These are phyloP conservation scores for Fraxinus excelsior DNA, from an alignment of 257 asterid species.

Conservation along the genomic window DNA sequence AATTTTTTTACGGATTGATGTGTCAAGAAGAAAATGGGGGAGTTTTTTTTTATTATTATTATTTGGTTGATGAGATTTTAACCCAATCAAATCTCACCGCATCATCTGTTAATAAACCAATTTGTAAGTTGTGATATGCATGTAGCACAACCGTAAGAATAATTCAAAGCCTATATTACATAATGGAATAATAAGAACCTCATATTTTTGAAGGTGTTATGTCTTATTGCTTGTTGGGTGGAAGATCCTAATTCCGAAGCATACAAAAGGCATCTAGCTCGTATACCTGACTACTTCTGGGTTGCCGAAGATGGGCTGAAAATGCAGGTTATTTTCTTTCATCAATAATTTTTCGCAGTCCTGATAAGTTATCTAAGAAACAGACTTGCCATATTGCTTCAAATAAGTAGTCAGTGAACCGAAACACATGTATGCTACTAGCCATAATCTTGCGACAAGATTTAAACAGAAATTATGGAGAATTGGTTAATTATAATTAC, in stretches of 20 bases:
- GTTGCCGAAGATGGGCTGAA: slow-evolving; percentile 76
- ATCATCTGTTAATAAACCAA: too few relatives aligned
- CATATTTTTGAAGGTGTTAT: slow-evolving; percentile 34
- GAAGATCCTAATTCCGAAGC: slow-evolving; percentile 61
- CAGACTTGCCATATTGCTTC: too few relatives aligned
- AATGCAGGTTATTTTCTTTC: slow-evolving; percentile 43
- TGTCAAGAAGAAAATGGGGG: too few relatives aligned
- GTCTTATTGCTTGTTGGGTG: slow-evolving; percentile 67
- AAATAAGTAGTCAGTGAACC: too few relatives aligned
- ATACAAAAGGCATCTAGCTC: slow-evolving; percentile 50
- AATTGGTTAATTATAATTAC: background rate
- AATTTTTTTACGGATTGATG: too few relatives aligned
- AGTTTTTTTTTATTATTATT: too few relatives aligned
- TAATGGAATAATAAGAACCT: background rate
- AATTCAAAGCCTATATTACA: background rate
- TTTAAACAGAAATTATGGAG: background rate
- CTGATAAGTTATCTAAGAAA: too few relatives aligned
- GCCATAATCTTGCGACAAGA: background rate
- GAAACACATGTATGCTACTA: background rate
- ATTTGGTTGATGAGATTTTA: too few relatives aligned
- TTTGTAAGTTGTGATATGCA: too few relatives aligned
- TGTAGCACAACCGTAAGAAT: background rate
- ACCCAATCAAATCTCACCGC: too few relatives aligned
- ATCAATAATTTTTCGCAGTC: too few relatives aligned
- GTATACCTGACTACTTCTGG: slow-evolving; percentile 62